phyloP scores from a whole-genome alignment of 768 basidiomycete species.

The Asterophora lycoperdoides region DNA sequence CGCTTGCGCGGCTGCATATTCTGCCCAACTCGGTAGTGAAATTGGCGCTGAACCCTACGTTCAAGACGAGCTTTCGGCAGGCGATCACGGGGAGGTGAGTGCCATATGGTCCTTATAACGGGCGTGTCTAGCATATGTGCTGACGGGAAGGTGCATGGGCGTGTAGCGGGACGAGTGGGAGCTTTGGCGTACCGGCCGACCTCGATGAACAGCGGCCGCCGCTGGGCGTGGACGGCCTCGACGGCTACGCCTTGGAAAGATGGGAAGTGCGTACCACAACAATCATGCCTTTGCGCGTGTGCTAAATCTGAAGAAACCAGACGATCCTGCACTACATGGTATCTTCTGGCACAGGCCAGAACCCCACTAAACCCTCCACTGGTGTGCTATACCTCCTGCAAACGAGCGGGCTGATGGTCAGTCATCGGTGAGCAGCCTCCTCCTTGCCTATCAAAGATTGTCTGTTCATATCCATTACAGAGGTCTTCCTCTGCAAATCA shows the following conservation, averaged over 20 bases:
- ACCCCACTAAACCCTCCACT: slow-evolving; percentile 70
- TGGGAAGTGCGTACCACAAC: slow-evolving; percentile 73
- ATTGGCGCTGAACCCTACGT: slow-evolving; percentile 64
- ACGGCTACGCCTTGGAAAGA: slow-evolving; percentile 77
- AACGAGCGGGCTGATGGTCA: slow-evolving; percentile 83
- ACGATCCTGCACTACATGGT: slow-evolving; percentile 99
- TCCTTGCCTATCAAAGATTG: no score
- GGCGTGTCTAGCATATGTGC: background rate
- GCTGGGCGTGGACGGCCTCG: slow-evolving; percentile 58
- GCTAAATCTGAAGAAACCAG: slow-evolving; percentile 34
- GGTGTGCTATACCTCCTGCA: slow-evolving; percentile 82
- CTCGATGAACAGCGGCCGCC: slow-evolving; percentile 55
- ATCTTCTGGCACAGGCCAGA: slow-evolving; percentile 78
- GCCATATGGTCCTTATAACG: no score
- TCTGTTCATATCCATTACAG: slow-evolving; percentile 22
- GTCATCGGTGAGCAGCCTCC: slow-evolving; percentile 59
- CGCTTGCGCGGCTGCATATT: slow-evolving; percentile 67
- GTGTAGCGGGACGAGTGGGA: slow-evolving; percentile 65
- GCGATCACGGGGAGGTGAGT: slow-evolving; percentile 85
- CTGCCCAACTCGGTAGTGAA: slow-evolving; percentile 56
- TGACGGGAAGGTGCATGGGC: background rate
- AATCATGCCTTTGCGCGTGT: background rate
- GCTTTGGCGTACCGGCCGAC: slow-evolving; percentile 78
- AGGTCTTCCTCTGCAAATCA: slow-evolving; percentile 70
- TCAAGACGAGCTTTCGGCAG: slow-evolving; percentile 75